Percentiles rank a stretch among this genome's conserved stretches.
Evolutionary conservation across 176 grass and related monocot species (phyloP).

Genomic region (Canna indica): DNA sequence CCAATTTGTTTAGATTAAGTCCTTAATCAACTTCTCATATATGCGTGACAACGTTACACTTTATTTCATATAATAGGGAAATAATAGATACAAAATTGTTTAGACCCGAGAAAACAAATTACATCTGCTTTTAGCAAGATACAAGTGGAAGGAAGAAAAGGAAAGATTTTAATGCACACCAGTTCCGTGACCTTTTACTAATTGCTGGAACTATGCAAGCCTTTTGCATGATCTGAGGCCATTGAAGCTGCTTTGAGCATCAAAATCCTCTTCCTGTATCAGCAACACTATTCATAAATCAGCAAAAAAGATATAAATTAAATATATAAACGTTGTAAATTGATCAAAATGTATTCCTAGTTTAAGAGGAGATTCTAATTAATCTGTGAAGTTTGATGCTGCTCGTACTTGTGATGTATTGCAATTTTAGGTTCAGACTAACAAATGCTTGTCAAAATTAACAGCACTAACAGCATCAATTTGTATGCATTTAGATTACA

Average conservation of each 20-base stretch:
- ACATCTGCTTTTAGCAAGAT: background rate
- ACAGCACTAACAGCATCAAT: too few species aligned
- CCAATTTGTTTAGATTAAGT: too few species aligned
- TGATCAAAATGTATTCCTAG: background rate
- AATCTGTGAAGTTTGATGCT: background rate
- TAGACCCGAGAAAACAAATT: background rate
- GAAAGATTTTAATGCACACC: background rate
- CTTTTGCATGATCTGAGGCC: slow-evolving; percentile 46
- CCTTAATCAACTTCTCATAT: too few species aligned
- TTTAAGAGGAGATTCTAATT: background rate
- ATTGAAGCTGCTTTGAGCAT: slow-evolving; percentile 40
- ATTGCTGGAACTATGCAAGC: slow-evolving; percentile 20
- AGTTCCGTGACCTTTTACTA: background rate
- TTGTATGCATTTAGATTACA: too few species aligned
- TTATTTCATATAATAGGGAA: background rate
- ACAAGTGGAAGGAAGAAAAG: background rate
- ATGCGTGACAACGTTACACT: background rate
- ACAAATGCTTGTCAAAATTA: too few species aligned
- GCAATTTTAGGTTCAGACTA: too few species aligned
- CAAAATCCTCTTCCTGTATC: slow-evolving; percentile 41
- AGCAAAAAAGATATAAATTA: background rate
- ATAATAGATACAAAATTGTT: background rate
- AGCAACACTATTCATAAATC: slow-evolving; percentile 8
- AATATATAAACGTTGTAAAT: background rate
- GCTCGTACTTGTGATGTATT: background rate